Base-by-base conservation (phyloP, 176 grass and related monocot genomes). In the Carex scoparia region DNA sequence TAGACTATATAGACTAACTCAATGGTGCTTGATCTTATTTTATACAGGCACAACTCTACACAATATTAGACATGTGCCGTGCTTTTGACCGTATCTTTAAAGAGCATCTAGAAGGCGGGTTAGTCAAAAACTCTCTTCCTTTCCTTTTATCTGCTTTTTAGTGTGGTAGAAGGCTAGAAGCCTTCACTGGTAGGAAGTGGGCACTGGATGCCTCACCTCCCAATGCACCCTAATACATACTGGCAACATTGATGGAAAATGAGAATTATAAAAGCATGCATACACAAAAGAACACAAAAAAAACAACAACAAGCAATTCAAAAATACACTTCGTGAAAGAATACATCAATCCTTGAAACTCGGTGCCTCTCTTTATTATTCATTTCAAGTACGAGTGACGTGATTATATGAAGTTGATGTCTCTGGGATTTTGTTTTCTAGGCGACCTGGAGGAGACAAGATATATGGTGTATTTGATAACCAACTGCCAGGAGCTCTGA, bases 391-490 rank as follows among this genome's bases (percentile, higher is more conserved):
- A 57, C 5, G 0, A 58, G 30, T 58, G 74, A 16, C 37, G 28
- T 55, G 6, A 49, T 83, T 83, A 42, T 53, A 83, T 69, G 23
- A 68, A 69, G 10, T 55, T 69, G 61, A 30, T 89, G 30, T 28
- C 10, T 89, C 28, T 71, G 7, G 56, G 56, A 53, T 72, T 80
- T 66, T 80, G 44, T 85, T 62, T 86, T 55, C 63, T 87, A 99
- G 97, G 40, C 93, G 97, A 14, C 97, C 97, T 59, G 97, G 97
- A 88, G 97, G 97, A 72, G 97, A 99, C 78, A 87, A 94, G 18
- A 99, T 99, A 85, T 99, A 99, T 92, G 97, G 97, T 12, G 97
- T 99, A 18, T 99, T 96, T 86, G 97, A 99, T 81, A 88, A 99
- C 76, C 97, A 99, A 57, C 87, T 99, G 74, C 97, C 97, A 53